Percentiles rank a stretch among this genome's conserved stretches.
Evolutionary conservation across 2,329 filamentous ascomycete genomes (phyloP).

Genomic region (Penicillium nordicum): DNA sequence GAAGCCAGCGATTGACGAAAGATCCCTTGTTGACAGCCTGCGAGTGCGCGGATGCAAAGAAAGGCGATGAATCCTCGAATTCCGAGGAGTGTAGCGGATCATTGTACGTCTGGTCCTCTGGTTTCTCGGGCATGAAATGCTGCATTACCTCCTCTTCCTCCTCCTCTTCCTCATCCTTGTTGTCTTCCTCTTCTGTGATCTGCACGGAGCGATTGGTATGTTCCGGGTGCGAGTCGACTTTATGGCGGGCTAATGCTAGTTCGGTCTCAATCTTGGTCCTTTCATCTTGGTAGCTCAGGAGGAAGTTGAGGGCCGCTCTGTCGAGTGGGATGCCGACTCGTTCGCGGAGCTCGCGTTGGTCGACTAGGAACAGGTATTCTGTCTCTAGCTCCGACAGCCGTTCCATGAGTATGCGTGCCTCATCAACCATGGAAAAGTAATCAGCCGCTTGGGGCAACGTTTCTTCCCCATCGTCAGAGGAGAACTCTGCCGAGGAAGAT

Average conservation of each 20-base stretch:
- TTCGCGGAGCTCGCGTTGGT: neutral
- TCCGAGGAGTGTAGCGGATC: neutral
- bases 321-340: neutral
- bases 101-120: neutral
- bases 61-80: neutral
- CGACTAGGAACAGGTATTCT: neutral
- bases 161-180: neutral
- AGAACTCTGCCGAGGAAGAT: neutral
- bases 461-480: neutral
- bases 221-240: neutral
- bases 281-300: neutral
- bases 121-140: neutral
- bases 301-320: neutral
- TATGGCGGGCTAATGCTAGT: neutral
- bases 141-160: neutral
- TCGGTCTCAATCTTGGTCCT: neutral
- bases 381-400: neutral
- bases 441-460: neutral
- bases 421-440: neutral
- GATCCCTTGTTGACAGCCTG: neutral
- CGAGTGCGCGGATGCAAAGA: neutral
- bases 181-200: neutral
- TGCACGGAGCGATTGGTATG: neutral
- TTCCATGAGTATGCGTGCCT: neutral
- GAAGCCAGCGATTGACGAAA: neutral